Evolutionary conservation across 2,329 filamentous ascomycete genomes (phyloP), one percentile per base, ranked within the genome.

Genomic region (Phialemoniopsis sp.): DNA sequence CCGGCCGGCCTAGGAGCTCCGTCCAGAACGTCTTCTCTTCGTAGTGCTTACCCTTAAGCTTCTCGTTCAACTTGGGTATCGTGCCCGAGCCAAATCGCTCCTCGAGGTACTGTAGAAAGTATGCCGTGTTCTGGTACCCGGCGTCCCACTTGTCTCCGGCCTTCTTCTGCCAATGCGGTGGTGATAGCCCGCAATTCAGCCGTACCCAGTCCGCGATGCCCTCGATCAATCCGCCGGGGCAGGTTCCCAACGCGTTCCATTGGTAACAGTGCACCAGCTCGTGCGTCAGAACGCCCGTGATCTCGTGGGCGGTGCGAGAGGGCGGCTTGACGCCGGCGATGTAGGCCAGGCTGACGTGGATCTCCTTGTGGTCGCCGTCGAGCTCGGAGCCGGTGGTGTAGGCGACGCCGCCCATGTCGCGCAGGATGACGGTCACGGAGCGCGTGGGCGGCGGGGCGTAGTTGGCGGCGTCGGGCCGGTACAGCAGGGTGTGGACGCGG

Each of bases 201-300:
- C 91, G 77, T 17, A 97, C 90, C 78, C 88, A 97, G 63, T 97
- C 93, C 15, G 91, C 91, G 38, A 97, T 80, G 1, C 91, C 91
- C 62, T 97, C 91, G 40, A 95, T 83, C 34, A 97, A 63, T 0
- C 93, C 93, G 1, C 83, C 83, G 0, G 85, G 85, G 32, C 80
- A 78, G 5, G 66, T 67, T 2, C 70, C 72, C 15, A 52, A 67
- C 3, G 72, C 85, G 51, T 88, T 83, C 63, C 87, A 85, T 62
- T 97, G 91, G 65, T 86, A 94, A 64, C 89, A 96, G 66, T 97
- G 93, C 13, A 97, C 91, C 45, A 96, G 82, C 64, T 97, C 91
- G 58, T 97, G 91, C 2, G 86, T 85, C 15, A 97, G 62, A 1
- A 97, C 89, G 31, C 93, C 93, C 14, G 78, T 66, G 43, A 96